Percentiles rank a stretch among this genome's conserved stretches.
Evolutionary conservation across 192 early-diverging fungal species (phyloP).

Genomic region (Backusella circina): DNA sequence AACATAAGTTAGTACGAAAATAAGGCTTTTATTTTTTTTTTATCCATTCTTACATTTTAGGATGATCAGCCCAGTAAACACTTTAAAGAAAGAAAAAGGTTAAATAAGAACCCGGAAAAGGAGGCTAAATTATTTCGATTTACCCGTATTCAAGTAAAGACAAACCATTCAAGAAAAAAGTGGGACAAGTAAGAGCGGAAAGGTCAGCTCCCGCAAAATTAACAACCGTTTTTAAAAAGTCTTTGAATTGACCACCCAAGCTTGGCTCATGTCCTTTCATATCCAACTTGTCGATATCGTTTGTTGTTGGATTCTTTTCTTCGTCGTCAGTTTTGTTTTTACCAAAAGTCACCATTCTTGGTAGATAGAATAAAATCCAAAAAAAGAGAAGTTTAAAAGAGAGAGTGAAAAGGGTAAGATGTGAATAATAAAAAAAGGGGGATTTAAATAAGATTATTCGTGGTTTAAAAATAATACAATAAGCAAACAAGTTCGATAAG

Average conservation of each 20-base stretch:
- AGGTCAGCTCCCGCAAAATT: constrained; percentile 76
- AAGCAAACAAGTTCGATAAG: background rate
- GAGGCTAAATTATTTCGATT: background rate
- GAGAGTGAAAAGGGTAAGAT: background rate
- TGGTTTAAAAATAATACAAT: background rate
- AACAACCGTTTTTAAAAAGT: constrained; percentile 63
- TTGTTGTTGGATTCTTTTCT: constrained; percentile 5
- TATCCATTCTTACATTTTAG: background rate
- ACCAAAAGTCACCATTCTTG: background rate
- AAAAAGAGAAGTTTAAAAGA: background rate
- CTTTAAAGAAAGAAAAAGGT: background rate
- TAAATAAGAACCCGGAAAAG: background rate
- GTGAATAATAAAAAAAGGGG: background rate
- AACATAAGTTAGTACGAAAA: background rate
- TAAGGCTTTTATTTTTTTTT: background rate
- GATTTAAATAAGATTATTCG: background rate
- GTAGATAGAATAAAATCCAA: background rate
- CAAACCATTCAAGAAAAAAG: constrained; percentile 72
- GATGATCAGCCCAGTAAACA: constrained; percentile 3
- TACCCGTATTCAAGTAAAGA: constrained; percentile 78
- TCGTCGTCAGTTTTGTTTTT: constrained; percentile 1
- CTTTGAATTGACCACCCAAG: constrained; percentile 30
- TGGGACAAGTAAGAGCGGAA: constrained; percentile 73
- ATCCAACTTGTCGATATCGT: constrained; percentile 26
- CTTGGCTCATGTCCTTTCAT: constrained; percentile 22